A percentile compares a stretch with the other conserved stretches of the same genome.
phyloP scores from a whole-genome alignment of 768 basidiomycete species.

The Amanita thiersii region DNA sequence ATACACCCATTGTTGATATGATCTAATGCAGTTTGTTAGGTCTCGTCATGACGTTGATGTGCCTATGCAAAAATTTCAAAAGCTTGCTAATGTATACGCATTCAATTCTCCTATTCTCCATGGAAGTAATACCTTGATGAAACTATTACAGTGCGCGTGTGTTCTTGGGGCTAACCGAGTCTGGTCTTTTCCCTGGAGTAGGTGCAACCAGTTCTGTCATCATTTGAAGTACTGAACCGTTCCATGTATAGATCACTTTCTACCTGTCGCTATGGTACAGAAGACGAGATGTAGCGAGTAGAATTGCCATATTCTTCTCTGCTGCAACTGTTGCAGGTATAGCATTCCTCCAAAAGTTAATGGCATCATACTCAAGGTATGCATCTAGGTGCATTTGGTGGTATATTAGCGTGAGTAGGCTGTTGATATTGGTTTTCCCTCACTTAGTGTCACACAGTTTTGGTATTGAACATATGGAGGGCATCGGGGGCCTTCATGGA shows the following conservation, averaged over 20 bases:
- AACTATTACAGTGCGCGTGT: constrained; percentile 21
- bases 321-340: constrained; percentile 49
- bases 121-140: not conserved
- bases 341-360: not conserved
- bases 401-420: constrained; percentile 36
- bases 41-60: constrained; percentile 22
- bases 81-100: constrained; percentile 15
- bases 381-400: constrained; percentile 33
- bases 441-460: constrained; percentile 26
- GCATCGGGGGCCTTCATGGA: constrained; percentile 26
- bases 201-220: constrained; percentile 5
- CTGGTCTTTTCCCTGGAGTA: constrained; percentile 30
- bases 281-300: constrained; percentile 44
- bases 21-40: constrained; percentile 7
- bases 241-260: constrained; percentile 25
- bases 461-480: constrained; percentile 38
- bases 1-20: not conserved
- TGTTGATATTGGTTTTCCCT: not conserved
- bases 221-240: not conserved
- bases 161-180: constrained; percentile 32
- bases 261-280: constrained; percentile 57
- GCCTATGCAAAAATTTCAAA: constrained; percentile 17
- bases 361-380: not conserved
- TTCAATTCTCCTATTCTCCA: not conserved
- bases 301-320: constrained; percentile 58